Base-by-base conservation (phyloP, 805 yeast genomes). In the Sporopachydermia lactativora region DNA sequence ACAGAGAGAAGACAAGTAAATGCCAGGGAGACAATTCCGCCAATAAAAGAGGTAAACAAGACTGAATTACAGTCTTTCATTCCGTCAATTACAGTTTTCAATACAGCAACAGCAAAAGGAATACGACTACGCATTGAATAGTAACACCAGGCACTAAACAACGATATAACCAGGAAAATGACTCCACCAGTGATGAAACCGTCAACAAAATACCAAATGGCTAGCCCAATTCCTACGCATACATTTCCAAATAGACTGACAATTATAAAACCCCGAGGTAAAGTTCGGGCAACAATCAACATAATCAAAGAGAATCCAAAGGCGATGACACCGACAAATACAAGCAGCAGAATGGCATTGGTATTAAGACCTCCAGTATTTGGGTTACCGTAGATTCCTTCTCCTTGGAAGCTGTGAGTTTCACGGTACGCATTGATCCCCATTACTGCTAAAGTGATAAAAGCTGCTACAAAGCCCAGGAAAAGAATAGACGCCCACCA, bases 101-200 rank as follows among this genome's bases (percentile, higher is more conserved):
- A 59, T 34, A 81, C 77, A 13, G 79, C 68, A 3, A 84, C 81
- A 42, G 85, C 76, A 49, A 79, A 71, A 3, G 89, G 88, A 42
- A 82, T 81, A 49, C 92, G 64, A 4, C 59, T 54, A 47, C 92
- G 67, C 64, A 81, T 73, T 4, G 71, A 58, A 83, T 84, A 82
- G 59, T 78, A 84, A 53, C 77, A 71, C 65, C 71, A 75, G 4
- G 82, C 83, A 17, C 77, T 68, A 41, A 80, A 57, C 2, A 70
- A 52, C 0, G 86, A 69, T 56, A 82, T 81, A 1, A 78, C 67
- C 46, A 81, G 60, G 47, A 78, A 80, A 31, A 79, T 85, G 45
- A 82, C 65, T 2, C 85, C 95, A 0, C 94, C 89, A 3, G 89
- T 77, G 65, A 78, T 84, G 58, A 82, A 81, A 19, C 66, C 63